Conservation (phyloP, 306 rosid species). For the Fragaria nilgerrensis region DNA sequence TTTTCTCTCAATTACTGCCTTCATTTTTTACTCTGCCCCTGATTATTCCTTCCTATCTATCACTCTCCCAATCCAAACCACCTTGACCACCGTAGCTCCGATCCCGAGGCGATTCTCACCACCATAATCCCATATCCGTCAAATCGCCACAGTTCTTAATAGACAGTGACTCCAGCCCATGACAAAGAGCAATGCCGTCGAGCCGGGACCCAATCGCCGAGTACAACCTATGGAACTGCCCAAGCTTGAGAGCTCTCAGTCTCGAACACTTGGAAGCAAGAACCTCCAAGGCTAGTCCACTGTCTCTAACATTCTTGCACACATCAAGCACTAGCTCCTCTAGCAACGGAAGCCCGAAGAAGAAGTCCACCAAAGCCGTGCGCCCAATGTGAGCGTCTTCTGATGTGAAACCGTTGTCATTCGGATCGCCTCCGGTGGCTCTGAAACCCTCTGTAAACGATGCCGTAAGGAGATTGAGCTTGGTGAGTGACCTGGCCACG, state of each 20-base stretch:
- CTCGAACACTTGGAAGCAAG: constrained; percentile 62
- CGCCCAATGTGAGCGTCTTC: constrained; percentile 69
- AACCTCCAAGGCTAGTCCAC: constrained; percentile 67
- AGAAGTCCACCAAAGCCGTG: constrained; percentile 49
- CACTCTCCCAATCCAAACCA: too few relatives aligned
- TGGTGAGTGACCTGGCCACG: constrained; percentile 55
- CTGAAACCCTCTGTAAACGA: constrained; percentile 71
- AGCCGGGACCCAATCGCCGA: constrained; percentile 64
- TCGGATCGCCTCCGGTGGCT: constrained; percentile 56
- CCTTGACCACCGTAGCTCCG: too few relatives aligned
- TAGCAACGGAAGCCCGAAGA: constrained; percentile 61
- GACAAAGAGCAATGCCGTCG: constrained; percentile 79
- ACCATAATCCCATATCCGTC: constrained; percentile 84
- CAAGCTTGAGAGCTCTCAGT: constrained; percentile 61
- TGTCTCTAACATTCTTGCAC: constrained; percentile 69
- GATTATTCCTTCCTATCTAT: too few relatives aligned
- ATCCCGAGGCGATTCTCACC: too few relatives aligned
- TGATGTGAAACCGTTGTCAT: constrained; percentile 40
- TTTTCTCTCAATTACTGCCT: too few relatives aligned
- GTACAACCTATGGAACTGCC: constrained; percentile 82
- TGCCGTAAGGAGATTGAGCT: constrained; percentile 57
- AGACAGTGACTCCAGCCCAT: constrained; percentile 63
- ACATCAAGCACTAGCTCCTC: constrained; percentile 85
- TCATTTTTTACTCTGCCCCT: too few relatives aligned
- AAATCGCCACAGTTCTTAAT: constrained; percentile 66